Percentiles rank a stretch among this genome's conserved stretches.
Evolutionary conservation across 768 basidiomycete genomes (phyloP).

Genomic region (Pleurotus tuber-regium): DNA sequence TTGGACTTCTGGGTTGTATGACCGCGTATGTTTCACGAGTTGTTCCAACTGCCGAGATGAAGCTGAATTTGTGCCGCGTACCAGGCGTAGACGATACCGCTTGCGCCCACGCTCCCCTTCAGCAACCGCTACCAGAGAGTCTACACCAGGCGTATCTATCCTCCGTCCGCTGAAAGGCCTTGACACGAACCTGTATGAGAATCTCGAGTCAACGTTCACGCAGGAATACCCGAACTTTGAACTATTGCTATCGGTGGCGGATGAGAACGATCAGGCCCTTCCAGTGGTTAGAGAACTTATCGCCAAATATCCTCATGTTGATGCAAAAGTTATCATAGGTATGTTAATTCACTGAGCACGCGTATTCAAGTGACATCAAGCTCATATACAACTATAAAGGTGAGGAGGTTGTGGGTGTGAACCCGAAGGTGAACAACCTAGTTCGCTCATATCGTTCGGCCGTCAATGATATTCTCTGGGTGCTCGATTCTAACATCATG

Average conservation of each 20-base stretch:
- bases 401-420: slow-evolving; percentile 82
- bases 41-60: neutral
- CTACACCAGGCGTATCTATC: slow-evolving; percentile 87
- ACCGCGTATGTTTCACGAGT: slow-evolving; percentile 59
- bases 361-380: no score
- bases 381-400: no score
- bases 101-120: slow-evolving; percentile 61
- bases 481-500: slow-evolving; percentile 93
- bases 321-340: slow-evolving; percentile 79
- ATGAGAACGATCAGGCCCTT: slow-evolving; percentile 86
- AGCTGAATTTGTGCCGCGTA: slow-evolving; percentile 2
- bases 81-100: slow-evolving; percentile 76
- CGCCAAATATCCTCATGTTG: slow-evolving; percentile 72
- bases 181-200: slow-evolving; percentile 94
- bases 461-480: slow-evolving; percentile 89
- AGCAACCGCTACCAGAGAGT: slow-evolving; percentile 39
- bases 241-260: slow-evolving; percentile 88
- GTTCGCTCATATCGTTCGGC: slow-evolving; percentile 81
- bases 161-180: slow-evolving; percentile 93
- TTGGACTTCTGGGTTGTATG: slow-evolving; percentile 65
- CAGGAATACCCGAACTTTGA: slow-evolving; percentile 94
- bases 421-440: slow-evolving; percentile 98
- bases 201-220: slow-evolving; percentile 87
- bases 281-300: slow-evolving; percentile 75
- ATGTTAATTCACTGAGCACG: slow-evolving; percentile 17